Conservation (phyloP, 805 yeast species). For the Suhomyces vadensis region DNA sequence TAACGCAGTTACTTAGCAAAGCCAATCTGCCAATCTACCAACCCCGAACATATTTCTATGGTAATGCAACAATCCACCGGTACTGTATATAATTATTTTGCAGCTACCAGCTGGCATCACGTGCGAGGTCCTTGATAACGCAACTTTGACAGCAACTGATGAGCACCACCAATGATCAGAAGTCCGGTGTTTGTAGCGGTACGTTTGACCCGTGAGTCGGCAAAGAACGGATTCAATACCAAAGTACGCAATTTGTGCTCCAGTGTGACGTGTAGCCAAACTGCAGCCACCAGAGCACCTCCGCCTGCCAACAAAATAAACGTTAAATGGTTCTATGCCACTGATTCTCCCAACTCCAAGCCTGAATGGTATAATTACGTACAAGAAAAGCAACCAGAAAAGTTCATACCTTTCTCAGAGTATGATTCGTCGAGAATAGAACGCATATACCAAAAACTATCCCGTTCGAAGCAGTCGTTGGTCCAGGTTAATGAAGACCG, state of each 20-base stretch:
- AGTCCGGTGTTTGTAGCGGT: background rate
- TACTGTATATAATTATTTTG: too few relatives aligned
- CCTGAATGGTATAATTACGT: slow-evolving; percentile 61
- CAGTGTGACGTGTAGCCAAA: background rate
- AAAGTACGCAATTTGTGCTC: background rate
- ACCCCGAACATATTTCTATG: too few relatives aligned
- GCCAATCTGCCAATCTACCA: too few relatives aligned
- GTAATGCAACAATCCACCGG: too few relatives aligned
- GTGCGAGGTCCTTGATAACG: background rate
- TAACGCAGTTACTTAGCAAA: too few relatives aligned
- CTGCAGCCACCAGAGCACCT: background rate
- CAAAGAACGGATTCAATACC: background rate
- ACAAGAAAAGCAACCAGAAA: slow-evolving; percentile 51
- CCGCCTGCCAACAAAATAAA: background rate
- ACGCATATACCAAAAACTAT: slow-evolving; percentile 32
- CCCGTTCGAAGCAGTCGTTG: background rate
- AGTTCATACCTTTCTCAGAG: slow-evolving; percentile 67
- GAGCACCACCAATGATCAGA: background rate
- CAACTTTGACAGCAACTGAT: background rate
- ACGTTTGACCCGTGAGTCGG: background rate
- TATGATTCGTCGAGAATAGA: slow-evolving; percentile 68
- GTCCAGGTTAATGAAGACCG: slow-evolving; percentile 80
- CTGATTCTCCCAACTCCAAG: slow-evolving; percentile 70
- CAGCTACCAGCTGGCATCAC: too few relatives aligned
- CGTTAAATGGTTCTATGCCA: slow-evolving; percentile 77